These are phyloP conservation scores for Antitrichia curtipendula DNA, from an alignment of 225 moss, liverwort and hornwort species.

Conservation along the genomic window DNA sequence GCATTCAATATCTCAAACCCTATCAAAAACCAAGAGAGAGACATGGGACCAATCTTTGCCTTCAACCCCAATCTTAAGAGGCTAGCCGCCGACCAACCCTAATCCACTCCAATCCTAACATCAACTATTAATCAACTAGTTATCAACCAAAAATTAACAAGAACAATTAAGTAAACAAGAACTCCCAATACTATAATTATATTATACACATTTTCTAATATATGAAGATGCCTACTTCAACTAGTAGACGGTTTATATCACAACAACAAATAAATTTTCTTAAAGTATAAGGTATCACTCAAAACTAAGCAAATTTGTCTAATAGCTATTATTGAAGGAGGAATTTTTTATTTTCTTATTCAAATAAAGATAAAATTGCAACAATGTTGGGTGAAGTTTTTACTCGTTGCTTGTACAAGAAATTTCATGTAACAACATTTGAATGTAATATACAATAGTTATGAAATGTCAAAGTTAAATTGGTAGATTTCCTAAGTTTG, in stretches of 20 bases:
- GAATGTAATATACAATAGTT: not conserved
- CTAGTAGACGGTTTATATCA: rapidly evolving
- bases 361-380: not conserved
- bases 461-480: not conserved
- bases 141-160: not conserved
- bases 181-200: too few relatives aligned
- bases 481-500: rapidly evolving
- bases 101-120: not conserved
- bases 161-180: not conserved
- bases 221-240: not conserved
- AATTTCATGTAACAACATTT: not conserved
- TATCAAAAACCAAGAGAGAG: not conserved
- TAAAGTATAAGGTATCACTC: not conserved
- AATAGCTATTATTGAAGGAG: not conserved
- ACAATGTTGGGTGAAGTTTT: not conserved
- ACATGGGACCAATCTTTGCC: not conserved
- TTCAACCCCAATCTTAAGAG: rapidly evolving
- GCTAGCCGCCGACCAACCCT: rapidly evolving
- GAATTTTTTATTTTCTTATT: not conserved
- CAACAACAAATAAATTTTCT: not conserved
- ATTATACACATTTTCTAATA: not conserved
- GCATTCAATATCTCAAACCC: not conserved
- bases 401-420: not conserved
- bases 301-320: not conserved
- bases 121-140: not conserved